These are phyloP conservation scores for Globisporangium nagaii DNA, from an alignment of 352 stramenopile species.

Conservation along the genomic window DNA sequence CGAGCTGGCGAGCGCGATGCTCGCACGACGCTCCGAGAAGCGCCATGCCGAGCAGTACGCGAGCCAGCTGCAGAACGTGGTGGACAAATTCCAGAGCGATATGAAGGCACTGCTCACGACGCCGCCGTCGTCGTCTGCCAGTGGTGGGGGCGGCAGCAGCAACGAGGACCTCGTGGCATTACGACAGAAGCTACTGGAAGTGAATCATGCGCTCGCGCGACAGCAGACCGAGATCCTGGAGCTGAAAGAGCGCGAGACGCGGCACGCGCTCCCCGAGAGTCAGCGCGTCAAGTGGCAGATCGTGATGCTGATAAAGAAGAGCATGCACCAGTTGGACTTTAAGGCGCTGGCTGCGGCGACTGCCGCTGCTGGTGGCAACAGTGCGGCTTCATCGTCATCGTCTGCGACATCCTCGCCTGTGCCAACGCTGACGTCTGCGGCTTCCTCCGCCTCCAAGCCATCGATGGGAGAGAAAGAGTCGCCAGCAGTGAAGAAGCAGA, in stretches of 20 bases:
- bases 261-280: constrained; percentile 53
- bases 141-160: constrained; percentile 9
- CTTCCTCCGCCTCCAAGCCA: neutral
- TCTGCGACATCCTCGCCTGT: neutral
- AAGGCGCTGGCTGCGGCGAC: constrained; percentile 26
- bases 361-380: neutral
- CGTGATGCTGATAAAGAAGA: constrained; percentile 53
- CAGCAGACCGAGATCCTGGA: constrained; percentile 62
- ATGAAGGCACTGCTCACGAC: constrained; percentile 36
- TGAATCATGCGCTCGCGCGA: constrained; percentile 54
- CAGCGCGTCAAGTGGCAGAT: constrained; percentile 62
- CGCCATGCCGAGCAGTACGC: constrained; percentile 29
- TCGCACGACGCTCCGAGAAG: constrained; percentile 41
- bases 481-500: constrained; percentile 9
- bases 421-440: neutral
- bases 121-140: constrained; percentile 7
- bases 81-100: constrained; percentile 54
- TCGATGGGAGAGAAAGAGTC: neutral
- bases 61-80: constrained; percentile 43
- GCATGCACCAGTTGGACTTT: constrained; percentile 54
- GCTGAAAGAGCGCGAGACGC: constrained; percentile 57
- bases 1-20: constrained; percentile 45
- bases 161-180: constrained; percentile 50
- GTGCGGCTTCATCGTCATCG: neutral
- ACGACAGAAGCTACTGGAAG: constrained; percentile 57